Evolutionary conservation across 2,329 filamentous ascomycete genomes (phyloP).

Genomic region (Gliomastix tumulicola): DNA sequence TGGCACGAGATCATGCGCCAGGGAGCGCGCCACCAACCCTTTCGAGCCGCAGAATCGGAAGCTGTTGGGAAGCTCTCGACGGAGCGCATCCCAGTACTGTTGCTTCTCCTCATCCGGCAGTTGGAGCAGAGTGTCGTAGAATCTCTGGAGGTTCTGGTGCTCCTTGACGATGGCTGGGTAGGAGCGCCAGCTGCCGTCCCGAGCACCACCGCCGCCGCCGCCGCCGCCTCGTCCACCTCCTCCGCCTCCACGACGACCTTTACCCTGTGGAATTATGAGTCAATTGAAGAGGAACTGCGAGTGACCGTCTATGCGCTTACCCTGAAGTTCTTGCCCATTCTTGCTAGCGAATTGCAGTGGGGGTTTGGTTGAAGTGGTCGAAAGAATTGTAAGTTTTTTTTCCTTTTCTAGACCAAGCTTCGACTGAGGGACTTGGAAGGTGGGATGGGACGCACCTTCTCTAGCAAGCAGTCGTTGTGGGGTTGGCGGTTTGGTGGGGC

Average conservation of each 20-base stretch:
- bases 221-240: slow-evolving; percentile 25
- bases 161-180: slow-evolving; percentile 53
- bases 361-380: too few relatives aligned
- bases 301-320: slow-evolving; percentile 15
- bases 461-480: too few relatives aligned
- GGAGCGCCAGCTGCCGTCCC: slow-evolving; percentile 20
- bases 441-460: too few relatives aligned
- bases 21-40: slow-evolving; percentile 46
- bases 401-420: too few relatives aligned
- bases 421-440: too few relatives aligned
- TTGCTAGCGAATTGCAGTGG: too few relatives aligned
- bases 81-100: slow-evolving; percentile 78
- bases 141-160: slow-evolving; percentile 80
- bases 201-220: slow-evolving; percentile 11
- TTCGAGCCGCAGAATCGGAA: slow-evolving; percentile 97
- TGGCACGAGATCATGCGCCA: slow-evolving; percentile 1
- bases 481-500: too few relatives aligned
- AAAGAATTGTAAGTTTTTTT: too few relatives aligned
- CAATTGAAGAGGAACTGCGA: too few relatives aligned
- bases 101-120: slow-evolving; percentile 71
- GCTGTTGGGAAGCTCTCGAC: slow-evolving; percentile 86
- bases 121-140: slow-evolving; percentile 74
- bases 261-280: slow-evolving; percentile 17
- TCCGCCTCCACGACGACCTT: slow-evolving; percentile 25
- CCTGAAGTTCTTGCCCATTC: slow-evolving; percentile 28